Conservation (phyloP, 495 filamentous ascomycete species). For the Aspergillus hancockii region DNA sequence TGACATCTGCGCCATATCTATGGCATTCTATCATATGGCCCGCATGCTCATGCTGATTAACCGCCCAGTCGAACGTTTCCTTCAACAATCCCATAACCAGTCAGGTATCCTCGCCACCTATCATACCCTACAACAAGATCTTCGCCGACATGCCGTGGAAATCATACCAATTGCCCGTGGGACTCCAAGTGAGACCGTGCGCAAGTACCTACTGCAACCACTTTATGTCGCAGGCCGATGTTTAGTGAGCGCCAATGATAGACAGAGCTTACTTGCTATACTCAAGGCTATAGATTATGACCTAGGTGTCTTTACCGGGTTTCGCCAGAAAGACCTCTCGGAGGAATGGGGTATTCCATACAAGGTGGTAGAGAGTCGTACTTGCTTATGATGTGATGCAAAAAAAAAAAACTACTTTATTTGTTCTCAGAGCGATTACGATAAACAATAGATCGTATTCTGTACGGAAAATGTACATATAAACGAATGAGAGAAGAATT, state of each 20-base stretch:
- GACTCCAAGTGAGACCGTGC: slow-evolving; percentile 39
- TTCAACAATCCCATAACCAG: slow-evolving; percentile 26
- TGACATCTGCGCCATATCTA: slow-evolving; percentile 49
- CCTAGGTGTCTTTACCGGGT: slow-evolving; percentile 51
- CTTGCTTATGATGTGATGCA: too few species aligned
- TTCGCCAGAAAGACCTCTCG: slow-evolving; percentile 42
- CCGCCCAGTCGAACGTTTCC: slow-evolving; percentile 43
- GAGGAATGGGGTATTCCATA: slow-evolving; percentile 37
- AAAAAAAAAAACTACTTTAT: too few species aligned
- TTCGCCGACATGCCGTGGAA: slow-evolving; percentile 40
- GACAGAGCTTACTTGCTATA: slow-evolving; percentile 36
- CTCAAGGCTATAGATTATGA: slow-evolving; percentile 45
- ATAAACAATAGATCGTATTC: too few species aligned
- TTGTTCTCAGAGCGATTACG: too few species aligned
- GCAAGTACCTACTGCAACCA: slow-evolving; percentile 50
- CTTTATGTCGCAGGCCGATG: slow-evolving; percentile 52
- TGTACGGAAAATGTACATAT: too few species aligned
- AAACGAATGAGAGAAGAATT: too few species aligned
- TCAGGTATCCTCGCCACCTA: slow-evolving; percentile 38
- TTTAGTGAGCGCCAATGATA: slow-evolving; percentile 34
- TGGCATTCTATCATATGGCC: slow-evolving; percentile 54
- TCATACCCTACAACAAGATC: slow-evolving; percentile 35
- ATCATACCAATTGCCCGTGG: slow-evolving; percentile 45
- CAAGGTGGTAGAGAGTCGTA: too few species aligned
- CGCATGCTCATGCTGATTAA: slow-evolving; percentile 49